Conservation (phyloP, 2,329 filamentous ascomycete species). For the Ambrosiella beaveri region DNA sequence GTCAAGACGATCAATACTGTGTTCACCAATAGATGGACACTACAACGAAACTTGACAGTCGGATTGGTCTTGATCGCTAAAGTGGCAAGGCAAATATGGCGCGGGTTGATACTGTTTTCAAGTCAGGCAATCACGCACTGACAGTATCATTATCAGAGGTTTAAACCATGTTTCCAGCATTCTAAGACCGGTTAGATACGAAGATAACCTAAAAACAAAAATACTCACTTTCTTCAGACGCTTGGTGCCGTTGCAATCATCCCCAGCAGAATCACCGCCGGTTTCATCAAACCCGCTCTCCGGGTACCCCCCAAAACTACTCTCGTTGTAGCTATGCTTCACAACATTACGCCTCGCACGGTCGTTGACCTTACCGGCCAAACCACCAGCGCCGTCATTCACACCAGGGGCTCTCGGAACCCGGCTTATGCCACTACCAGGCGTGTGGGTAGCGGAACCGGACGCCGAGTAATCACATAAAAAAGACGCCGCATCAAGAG, state of each 20-base stretch:
- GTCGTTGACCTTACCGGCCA: neutral
- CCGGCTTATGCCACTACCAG: constrained; percentile 3
- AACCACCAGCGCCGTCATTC: neutral
- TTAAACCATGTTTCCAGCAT: constrained; percentile 26
- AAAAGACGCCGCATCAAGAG: constrained; percentile 5
- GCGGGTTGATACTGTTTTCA: neutral
- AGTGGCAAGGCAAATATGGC: neutral
- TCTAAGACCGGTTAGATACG: constrained; percentile 30
- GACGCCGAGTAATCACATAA: constrained; percentile 4
- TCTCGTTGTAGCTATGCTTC: constrained; percentile 61
- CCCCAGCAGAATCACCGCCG: constrained; percentile 52
- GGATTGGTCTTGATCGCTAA: constrained; percentile 13
- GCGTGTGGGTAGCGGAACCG: constrained; percentile 7
- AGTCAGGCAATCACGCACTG: constrained; percentile 27
- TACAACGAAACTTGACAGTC: neutral
- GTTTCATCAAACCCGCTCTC: constrained; percentile 54
- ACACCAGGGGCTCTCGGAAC: constrained; percentile 4
- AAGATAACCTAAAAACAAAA: constrained; percentile 15
- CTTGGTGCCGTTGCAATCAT: constrained; percentile 40
- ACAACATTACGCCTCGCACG: constrained; percentile 50
- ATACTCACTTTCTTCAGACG: constrained; percentile 45
- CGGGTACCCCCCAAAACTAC: constrained; percentile 56
- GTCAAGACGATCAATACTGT: neutral
- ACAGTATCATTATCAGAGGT: constrained; percentile 31
- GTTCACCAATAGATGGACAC: neutral